Evolutionary conservation across 2,329 filamentous ascomycete species (phyloP), one percentile per base, ranked within the genome.

Genomic region (Colletotrichum lini): DNA sequence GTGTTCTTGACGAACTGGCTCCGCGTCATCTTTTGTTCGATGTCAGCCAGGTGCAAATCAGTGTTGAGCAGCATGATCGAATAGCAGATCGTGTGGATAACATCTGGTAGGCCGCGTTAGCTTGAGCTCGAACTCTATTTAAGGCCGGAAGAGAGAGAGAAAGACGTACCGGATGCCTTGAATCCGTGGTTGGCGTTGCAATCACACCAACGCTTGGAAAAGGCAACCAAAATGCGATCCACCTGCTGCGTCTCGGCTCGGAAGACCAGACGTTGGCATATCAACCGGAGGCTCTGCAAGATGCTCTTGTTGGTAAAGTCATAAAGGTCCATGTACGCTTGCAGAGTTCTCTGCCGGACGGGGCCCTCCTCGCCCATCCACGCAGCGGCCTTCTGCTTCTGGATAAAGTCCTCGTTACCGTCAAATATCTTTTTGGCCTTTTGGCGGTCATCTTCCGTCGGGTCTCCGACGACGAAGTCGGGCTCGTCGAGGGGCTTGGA

Each of bases 11-110:
- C 90, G 78, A 98, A 99, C 78, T 98, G 96, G 73, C 88, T 92
- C 67, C 93, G 91, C 1, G 96, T 98, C 96, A 99, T 99, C 84
- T 97, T 97, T 76, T 93, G 91, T 73, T 97, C 95, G 76, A 98
- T 98, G 78, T 98, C 95, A 70, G 96, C 96, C 78, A 98, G 82
- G 78, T 99, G 96, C 67, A 99, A 86, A 84, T 99, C 96, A 44
- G 96, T 99, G 78, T 99, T 99, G 73, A 99, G 88, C 13, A 99
- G 87, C 78, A 99, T 92, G 74, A 99, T 91, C 1, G 96, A 98
- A 81, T 98, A 99, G 82, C 94, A 97, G 74, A 98, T 97, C 30
- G 95, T 98, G 80, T 99, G 96, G 21, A 99, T 95, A 58, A 98
- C 93, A 83, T 98, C 96, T 93, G 18, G 30, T 30, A 9, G 15